These are phyloP conservation scores for Nakazawaea ernobii DNA, from an alignment of 805 yeast genomes.

Conservation along the genomic window DNA sequence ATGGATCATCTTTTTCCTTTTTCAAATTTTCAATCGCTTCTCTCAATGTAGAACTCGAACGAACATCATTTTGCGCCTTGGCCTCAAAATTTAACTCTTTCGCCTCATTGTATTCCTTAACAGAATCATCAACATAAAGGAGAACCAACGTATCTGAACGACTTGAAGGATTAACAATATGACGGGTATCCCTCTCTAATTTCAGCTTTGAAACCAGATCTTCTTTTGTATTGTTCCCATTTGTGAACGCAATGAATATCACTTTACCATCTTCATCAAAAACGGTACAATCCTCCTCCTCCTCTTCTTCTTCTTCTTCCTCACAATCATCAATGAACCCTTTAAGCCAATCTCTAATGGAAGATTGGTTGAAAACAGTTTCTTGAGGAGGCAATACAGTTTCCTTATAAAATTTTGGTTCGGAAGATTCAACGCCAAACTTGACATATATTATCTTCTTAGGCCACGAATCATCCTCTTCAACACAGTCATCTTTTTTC, in stretches of 20 bases:
- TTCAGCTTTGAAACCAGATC: neutral
- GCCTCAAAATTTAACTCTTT: neutral
- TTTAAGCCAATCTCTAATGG: conserved; percentile 7
- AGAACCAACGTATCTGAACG: neutral
- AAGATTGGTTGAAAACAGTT: neutral
- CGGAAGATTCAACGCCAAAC: neutral
- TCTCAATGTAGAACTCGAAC: conserved; percentile 1
- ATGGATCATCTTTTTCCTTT: conserved; percentile 3
- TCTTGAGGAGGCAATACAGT: conserved; percentile 1
- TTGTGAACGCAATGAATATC: conserved; percentile 7
- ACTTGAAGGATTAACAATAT: neutral
- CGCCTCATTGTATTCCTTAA: neutral
- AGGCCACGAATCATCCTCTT: conserved; percentile 8
- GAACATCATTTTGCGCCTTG: neutral
- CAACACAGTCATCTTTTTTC: conserved; percentile 2
- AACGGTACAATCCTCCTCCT: neutral
- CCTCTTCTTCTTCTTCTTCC: conserved; percentile 1
- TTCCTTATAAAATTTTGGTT: neutral
- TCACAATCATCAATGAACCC: conserved; percentile 1
- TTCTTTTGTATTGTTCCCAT: neutral
- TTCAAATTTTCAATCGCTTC: conserved; percentile 2
- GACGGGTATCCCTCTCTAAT: neutral
- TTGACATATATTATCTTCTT: conserved; percentile 8
- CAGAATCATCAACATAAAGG: neutral
- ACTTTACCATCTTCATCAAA: conserved; percentile 3